Evolutionary conservation across 148 eudicot species (phyloP), one percentile per base, ranked within the genome.

Genomic region (Vaccinium corymbosum): DNA sequence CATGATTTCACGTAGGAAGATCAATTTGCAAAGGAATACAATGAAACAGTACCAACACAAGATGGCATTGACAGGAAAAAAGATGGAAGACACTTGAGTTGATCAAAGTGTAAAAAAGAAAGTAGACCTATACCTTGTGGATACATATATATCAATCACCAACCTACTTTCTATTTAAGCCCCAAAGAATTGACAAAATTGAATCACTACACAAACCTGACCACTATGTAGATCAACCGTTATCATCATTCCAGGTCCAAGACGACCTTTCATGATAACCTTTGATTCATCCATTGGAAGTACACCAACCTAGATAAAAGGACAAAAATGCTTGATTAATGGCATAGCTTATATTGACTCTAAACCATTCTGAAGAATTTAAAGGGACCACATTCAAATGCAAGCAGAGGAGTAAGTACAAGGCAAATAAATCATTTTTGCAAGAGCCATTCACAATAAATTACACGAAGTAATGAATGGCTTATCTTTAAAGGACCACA

Each of bases 211-310:
- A 92, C 93, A 87, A 80, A 97, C 99, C 99, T 97, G 99, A 72
- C 99, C 99, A 88, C 87, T 92, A n/a, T 55, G 81, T 82, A 97
- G 90, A 90, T 97, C 95, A 86, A 89, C 99, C 68, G 97, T 22
- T 82, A 97, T 97, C 99, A 97, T 97, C 99, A 97, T 97, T 86
- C 99, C 99, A 78, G 99, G 99, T 88, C 99, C 99, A 84, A 97
- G 90, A 35, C 99, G 99, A 82, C 99, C 99, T 90, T 97, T 97
- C 98, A 93, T 94, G 81, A 86, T 90, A 82, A 97, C 90, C 86
- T 97, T 94, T 68, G 99, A 97, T 83, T 97, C 98, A 90, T 97
- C 99, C 91, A 93, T 90, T 50, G 99, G 99, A 55, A 97, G 85
- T 83, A 97, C 99, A 79, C 99, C 99, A 86, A 97, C 99, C 98